Conservation (phyloP, 495 filamentous ascomycete species). For the Penicillium daleae region DNA sequence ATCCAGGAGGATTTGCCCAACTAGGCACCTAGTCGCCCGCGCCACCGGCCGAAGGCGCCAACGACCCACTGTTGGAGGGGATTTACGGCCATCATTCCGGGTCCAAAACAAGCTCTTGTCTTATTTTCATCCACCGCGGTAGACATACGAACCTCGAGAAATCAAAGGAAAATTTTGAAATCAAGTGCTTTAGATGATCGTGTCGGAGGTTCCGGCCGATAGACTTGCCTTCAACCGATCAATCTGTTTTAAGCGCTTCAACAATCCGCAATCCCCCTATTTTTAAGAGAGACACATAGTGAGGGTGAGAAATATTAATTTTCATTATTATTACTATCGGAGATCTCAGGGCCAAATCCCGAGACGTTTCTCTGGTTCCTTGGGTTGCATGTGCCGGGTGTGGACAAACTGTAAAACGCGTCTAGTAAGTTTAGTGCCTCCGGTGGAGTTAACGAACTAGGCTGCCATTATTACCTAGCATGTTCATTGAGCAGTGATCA, state of each 20-base stretch:
- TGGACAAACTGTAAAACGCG: constrained; percentile 6
- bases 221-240: constrained; percentile 20
- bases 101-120: constrained; percentile 22
- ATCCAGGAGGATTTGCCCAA: constrained; percentile 32
- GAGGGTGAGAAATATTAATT: neutral
- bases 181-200: neutral
- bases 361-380: constrained; percentile 10
- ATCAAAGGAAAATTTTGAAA: neutral
- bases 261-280: neutral
- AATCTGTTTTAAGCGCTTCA: constrained; percentile 10
- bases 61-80: constrained; percentile 23
- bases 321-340: neutral
- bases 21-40: constrained; percentile 32
- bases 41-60: constrained; percentile 31
- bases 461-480: neutral
- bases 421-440: constrained; percentile 9
- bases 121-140: neutral
- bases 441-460: neutral
- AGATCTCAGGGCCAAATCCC: constrained; percentile 14
- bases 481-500: neutral
- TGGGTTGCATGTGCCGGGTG: constrained; percentile 10
- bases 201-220: neutral
- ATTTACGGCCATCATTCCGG: constrained; percentile 24
- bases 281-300: neutral
- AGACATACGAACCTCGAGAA: neutral